These are phyloP conservation scores for Coprinellus micaceus DNA, from an alignment of 768 basidiomycete species.

Conservation along the genomic window DNA sequence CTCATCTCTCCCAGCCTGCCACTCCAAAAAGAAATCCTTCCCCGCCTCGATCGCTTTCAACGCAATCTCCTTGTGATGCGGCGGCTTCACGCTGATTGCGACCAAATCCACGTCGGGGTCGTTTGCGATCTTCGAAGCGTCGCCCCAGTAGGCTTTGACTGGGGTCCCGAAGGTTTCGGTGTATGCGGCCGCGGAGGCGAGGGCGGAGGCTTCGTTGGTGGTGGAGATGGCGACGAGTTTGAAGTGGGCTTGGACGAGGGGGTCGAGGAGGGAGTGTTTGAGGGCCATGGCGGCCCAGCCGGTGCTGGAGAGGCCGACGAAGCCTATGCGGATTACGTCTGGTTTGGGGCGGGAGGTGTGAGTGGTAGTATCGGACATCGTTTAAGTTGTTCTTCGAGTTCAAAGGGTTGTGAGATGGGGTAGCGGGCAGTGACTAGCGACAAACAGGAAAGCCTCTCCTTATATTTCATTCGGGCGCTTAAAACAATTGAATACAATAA, in stretches of 20 bases:
- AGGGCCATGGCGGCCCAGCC: slow-evolving; percentile 26
- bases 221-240: slow-evolving; percentile 29
- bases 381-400: too few relatives aligned
- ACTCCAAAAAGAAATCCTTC: slow-evolving; percentile 37
- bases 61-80: slow-evolving; percentile 23
- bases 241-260: slow-evolving; percentile 17
- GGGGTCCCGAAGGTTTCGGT: slow-evolving; percentile 15
- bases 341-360: too few relatives aligned
- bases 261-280: slow-evolving; percentile 16
- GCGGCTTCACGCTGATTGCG: slow-evolving; percentile 27
- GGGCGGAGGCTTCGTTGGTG: slow-evolving; percentile 25
- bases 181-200: slow-evolving; percentile 25
- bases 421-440: too few relatives aligned
- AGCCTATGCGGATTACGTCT: slow-evolving; percentile 18
- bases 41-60: slow-evolving; percentile 30
- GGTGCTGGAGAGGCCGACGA: slow-evolving; percentile 27
- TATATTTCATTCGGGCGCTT: too few relatives aligned
- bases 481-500: too few relatives aligned
- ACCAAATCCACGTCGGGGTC: slow-evolving; percentile 36
- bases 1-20: slow-evolving; percentile 30
- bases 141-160: slow-evolving; percentile 30
- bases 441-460: too few relatives aligned
- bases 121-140: slow-evolving; percentile 14
- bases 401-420: too few relatives aligned
- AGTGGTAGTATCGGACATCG: too few relatives aligned